Evolutionary conservation across 116 monocot species (phyloP), one percentile per base, ranked within the genome.

Genomic region (Posidonia oceanica): DNA sequence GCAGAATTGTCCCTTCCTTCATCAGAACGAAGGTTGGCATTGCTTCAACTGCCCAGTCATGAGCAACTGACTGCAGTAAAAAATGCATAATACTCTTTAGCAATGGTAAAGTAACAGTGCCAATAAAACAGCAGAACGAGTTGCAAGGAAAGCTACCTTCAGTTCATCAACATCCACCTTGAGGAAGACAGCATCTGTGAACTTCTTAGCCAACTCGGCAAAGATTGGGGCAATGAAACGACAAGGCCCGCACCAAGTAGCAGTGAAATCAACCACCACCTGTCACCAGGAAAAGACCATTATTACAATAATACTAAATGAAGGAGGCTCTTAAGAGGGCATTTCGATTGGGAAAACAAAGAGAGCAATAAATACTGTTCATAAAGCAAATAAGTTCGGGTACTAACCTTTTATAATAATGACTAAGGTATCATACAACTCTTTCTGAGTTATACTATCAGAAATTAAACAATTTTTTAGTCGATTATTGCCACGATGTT

Each of bases 151-250:
- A 12, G 53, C 7, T 69, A 85, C 89, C 83, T 78, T 84, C 60
- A 90, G 76, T 42, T 90, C 90, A 63, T 90, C 90, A 61, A 87
- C 84, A 66, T 90, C 90, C 20, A 90, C 90, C 82, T 90, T 90
- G 53, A 90, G 84, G 59, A 90, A 90, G 38, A 82, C n/a, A 40
- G 69, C 78, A 56, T 71, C 15, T 3, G 78, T 42, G 66, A 61
- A 76, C 64, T 76, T 90, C 84, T 84, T 90, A 6, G 90, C 90
- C 13, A 84, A 72, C 3, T 90, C 90, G 14, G 75, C 75, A 64
- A 90, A 82, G 37, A 82, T 20, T 7, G 90, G 87, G 12, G 84
- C 78, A 54, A 90, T 90, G 61, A 69, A 21, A 11, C 90, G 90
- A 72, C 90, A 90, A 36, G 90, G 90, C 17, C 80, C 87, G 20